These are phyloP conservation scores for Pistacia atlantica DNA, from an alignment of 345 rosid genomes.

Conservation along the genomic window DNA sequence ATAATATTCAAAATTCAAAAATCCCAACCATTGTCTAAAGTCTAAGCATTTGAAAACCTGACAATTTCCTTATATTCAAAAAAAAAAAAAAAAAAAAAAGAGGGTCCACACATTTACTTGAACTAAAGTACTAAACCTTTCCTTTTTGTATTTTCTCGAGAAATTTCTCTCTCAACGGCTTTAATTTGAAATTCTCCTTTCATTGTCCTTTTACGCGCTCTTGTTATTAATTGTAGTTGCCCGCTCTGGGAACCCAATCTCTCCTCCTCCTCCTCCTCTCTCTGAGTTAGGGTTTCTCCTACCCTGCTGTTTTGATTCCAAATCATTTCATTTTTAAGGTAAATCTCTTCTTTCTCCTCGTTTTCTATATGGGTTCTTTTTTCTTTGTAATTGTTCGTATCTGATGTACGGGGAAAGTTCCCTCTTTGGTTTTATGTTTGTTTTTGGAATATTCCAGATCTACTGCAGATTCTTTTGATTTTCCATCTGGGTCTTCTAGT, in stretches of 20 bases:
- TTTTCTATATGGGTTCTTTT: neutral
- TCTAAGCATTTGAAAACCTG: too few relatives aligned
- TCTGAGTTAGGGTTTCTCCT: conserved; percentile 3
- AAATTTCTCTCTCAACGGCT: conserved; percentile 25
- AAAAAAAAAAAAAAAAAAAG: neutral
- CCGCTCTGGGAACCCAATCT: neutral
- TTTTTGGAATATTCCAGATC: conserved; percentile 35
- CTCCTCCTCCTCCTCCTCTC: neutral
- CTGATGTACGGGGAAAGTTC: conserved; percentile 3
- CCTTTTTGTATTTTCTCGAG: conserved; percentile 63
- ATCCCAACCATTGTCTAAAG: too few relatives aligned
- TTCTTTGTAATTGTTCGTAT: neutral
- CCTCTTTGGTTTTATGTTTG: neutral
- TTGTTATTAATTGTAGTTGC: neutral
- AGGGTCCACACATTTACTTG: conserved; percentile 16
- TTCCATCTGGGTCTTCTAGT: neutral
- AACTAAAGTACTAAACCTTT: neutral
- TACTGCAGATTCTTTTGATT: neutral
- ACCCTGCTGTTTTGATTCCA: conserved; percentile 15
- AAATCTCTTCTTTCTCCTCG: neutral
- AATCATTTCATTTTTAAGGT: conserved; percentile 14
- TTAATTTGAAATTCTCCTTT: conserved; percentile 42
- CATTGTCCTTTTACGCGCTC: conserved; percentile 26
- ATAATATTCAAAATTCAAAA: too few relatives aligned
- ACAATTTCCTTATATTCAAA: neutral